These are phyloP conservation scores for Globisporangium alternatum DNA, from an alignment of 352 stramenopile species.

Conservation along the genomic window DNA sequence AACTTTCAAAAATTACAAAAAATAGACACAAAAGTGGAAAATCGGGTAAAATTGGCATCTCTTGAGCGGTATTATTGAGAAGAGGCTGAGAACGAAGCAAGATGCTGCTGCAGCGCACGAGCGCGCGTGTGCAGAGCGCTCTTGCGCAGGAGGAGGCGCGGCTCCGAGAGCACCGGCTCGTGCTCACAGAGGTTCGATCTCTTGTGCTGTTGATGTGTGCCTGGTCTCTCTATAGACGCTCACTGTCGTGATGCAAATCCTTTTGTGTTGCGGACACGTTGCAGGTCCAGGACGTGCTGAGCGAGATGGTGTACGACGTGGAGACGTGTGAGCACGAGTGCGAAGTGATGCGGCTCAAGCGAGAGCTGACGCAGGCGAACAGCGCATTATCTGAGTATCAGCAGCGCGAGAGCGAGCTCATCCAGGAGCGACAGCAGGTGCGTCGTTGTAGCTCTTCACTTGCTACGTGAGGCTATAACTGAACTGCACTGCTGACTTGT, in stretches of 20 bases:
- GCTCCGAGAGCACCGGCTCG: constrained; percentile 33
- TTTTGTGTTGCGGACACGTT: background rate
- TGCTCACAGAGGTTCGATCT: constrained; percentile 42
- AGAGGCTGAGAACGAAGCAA: background rate
- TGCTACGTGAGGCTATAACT: background rate
- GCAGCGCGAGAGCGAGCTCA: constrained; percentile 54
- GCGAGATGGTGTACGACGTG: constrained; percentile 85
- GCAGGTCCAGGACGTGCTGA: constrained; percentile 62
- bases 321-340: constrained; percentile 63
- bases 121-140: constrained; percentile 26
- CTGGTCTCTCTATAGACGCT: background rate
- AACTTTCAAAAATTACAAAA: no score
- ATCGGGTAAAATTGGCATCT: no score
- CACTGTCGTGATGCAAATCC: background rate
- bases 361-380: constrained; percentile 34
- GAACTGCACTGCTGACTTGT: background rate
- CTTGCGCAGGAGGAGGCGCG: constrained; percentile 46
- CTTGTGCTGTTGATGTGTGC: background rate
- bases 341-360: constrained; percentile 33
- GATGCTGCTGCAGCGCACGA: constrained; percentile 39
- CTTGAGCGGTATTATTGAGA: background rate
- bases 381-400: constrained; percentile 43
- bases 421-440: constrained; percentile 64
- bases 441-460: background rate
- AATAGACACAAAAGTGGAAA: no score